Base-by-base conservation (phyloP, 352 stramenopile species). In the Pythium dissimile region DNA sequence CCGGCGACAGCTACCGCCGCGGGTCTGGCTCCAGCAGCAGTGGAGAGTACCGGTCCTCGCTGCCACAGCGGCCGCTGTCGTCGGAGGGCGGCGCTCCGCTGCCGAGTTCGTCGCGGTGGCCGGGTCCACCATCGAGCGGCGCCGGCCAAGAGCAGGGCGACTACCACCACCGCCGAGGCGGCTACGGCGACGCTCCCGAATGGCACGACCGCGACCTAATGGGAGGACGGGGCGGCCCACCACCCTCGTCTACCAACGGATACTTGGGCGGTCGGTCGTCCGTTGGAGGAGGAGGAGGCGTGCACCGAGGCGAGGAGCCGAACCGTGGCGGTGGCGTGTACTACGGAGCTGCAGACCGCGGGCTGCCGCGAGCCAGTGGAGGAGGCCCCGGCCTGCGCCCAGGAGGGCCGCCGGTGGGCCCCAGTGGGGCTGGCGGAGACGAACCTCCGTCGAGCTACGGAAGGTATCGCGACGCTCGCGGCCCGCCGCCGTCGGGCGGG, bases 161-260 rank as follows among this genome's bases (percentile, higher is more conserved):
- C 5, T 60, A 59, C 39, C 43, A 68, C 20, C 28, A 59, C 42
- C n/a, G n/a, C n/a, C 53, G 60, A 28, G 31, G 60, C 13, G 23
- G 20, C 20, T 68, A 63, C 39, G 27, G 41, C 23, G 60, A 68
- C 11, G 38, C 45, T 12, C 37, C 53, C 8, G 60, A 63, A 8
- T 68, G 60, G 60, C 41, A 48, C 30, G 53, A 68, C 21, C 53
- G 47, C 27, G 60, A 68, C 15, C 47, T 35, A n/a, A 51, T 63
- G 38, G 41, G 13, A 11, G 32, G 53, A 24, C 38, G 60, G 23
- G 47, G 47, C 23, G 57, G 57, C 11, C 44, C 44, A 24, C 21
- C 54, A 2, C 32, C 35, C 18, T 13, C 48, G n/a, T 43, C 51
- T 7, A 30, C 27, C 10, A 15, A 23, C 30, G 30, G 53, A 0